These are phyloP conservation scores for Marsdenia floribunda DNA, from an alignment of 257 asterid species.

Conservation along the genomic window DNA sequence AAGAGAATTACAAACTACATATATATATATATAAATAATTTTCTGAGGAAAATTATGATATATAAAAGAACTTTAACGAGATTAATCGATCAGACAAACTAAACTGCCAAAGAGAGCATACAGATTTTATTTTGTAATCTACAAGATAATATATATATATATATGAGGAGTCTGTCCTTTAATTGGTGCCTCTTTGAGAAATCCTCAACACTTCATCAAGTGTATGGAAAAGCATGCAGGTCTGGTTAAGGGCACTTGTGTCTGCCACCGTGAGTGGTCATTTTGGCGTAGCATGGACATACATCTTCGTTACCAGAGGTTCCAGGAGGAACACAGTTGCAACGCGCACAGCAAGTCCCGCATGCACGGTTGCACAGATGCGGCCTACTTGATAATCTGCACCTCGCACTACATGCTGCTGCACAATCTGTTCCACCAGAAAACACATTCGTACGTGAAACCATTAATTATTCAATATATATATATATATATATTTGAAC, in stretches of 20 bases:
- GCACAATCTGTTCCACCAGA: slow-evolving; percentile 23
- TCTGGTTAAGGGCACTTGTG: slow-evolving; percentile 30
- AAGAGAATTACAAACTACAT: too few relatives aligned
- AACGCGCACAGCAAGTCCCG: slow-evolving; percentile 36
- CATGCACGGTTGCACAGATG: slow-evolving; percentile 32
- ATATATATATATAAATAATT: too few relatives aligned
- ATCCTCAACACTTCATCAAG: too few relatives aligned
- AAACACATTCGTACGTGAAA: too few relatives aligned
- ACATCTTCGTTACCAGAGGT: slow-evolving; percentile 30
- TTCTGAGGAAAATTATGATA: neutral
- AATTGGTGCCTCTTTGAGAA: too few relatives aligned
- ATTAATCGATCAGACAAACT: too few relatives aligned
- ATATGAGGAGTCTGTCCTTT: too few relatives aligned
- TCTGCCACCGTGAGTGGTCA: slow-evolving; percentile 27
- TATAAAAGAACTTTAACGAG: neutral
- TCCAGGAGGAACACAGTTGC: slow-evolving; percentile 39
- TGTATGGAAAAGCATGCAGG: too few relatives aligned
- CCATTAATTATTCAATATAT: too few relatives aligned
- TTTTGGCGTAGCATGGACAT: slow-evolving; percentile 32
- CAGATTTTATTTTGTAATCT: neutral
- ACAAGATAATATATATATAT: too few relatives aligned
- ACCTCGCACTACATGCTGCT: slow-evolving; percentile 27
- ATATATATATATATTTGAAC: neutral
- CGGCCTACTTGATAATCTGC: slow-evolving; percentile 28
- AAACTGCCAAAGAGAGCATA: neutral